Base-by-base conservation (phyloP, 257 asterid species). In the Nicotiana otophora region DNA sequence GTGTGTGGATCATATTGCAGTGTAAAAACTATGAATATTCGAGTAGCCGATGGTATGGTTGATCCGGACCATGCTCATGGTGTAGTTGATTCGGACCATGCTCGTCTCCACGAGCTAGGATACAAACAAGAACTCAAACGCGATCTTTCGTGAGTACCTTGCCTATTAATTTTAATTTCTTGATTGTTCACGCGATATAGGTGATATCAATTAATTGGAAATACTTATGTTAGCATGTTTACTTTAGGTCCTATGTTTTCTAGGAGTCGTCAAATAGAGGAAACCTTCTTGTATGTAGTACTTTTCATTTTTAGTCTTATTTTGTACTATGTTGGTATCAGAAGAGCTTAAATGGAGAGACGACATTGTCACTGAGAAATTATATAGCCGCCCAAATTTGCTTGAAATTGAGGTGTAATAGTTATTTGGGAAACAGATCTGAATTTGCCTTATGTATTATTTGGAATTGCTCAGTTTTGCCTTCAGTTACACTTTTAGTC, bases 91-190 rank as follows among this genome's bases (percentile, higher is more conserved):
- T 57, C 93, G 11, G 87, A 87, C 1, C 88, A 88, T 66, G 87
- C 86, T 84, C 86, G 90, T 26, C 89, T 88, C 34, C 88, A 90
- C 28, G 93, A 88, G 87, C 88, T 90, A 3, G 93, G 91, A 53
- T 90, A 90, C 84, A 90, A 87, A 85, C 93, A 88, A 78, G 89
- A 87, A 62, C 89, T 90, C 26, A 75, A 86, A 63, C 83, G 91
- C 83, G 87, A 88, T 11, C 69, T 81, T 82, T 90, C 88, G 91
- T 89, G 26, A 70, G 16, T n/a, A 28, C 11, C 16, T 4, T 28
- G 10, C 54, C 20, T 4, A 4, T 42, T 31, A 19, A 39, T 36
- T 23, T 11, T 42, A 39, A 17, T 14, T n/a, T 10, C 67, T 68
- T 66, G 14, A 2, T 53, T 36, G 53, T 42, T 68, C 20, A 17